These are phyloP conservation scores for Erysiphe pulchra DNA, from an alignment of 2,329 filamentous ascomycete genomes.

Conservation along the genomic window DNA sequence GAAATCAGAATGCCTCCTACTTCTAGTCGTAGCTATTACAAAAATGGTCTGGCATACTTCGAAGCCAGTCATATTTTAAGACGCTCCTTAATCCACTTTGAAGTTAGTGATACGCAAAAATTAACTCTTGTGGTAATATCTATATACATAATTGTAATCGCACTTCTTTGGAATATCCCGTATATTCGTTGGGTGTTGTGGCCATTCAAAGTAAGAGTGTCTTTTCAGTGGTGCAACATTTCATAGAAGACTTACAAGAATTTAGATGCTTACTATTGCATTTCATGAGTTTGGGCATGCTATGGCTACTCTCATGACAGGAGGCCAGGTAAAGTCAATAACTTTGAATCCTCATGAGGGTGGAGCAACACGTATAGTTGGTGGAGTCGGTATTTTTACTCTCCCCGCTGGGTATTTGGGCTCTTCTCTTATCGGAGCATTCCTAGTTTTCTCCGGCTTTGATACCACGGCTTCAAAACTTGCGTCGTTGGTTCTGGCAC, in stretches of 20 bases:
- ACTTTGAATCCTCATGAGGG: slow-evolving; percentile 51
- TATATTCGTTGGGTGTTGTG: slow-evolving; percentile 51
- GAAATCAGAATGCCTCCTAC: not conserved
- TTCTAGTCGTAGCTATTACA: too few relatives aligned
- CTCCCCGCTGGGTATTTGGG: slow-evolving; percentile 58
- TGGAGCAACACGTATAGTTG: slow-evolving; percentile 53
- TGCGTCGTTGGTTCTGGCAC: slow-evolving; percentile 46
- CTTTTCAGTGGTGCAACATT: not conserved
- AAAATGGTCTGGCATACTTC: too few relatives aligned
- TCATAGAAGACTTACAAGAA: slow-evolving; percentile 14
- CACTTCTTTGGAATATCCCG: slow-evolving; percentile 55
- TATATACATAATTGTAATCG: slow-evolving; percentile 47
- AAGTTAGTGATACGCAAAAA: slow-evolving; percentile 34
- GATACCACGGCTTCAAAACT: slow-evolving; percentile 60
- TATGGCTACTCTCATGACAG: slow-evolving; percentile 44
- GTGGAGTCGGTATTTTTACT: slow-evolving; percentile 43
- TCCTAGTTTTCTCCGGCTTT: slow-evolving; percentile 59
- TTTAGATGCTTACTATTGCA: slow-evolving; percentile 48
- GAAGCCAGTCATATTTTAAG: too few relatives aligned
- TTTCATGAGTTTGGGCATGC: slow-evolving; percentile 65
- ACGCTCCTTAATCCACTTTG: slow-evolving; percentile 1
- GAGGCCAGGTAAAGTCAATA: slow-evolving; percentile 49
- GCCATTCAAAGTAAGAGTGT: slow-evolving; percentile 43
- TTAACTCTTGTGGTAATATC: slow-evolving; percentile 47
- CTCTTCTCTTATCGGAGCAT: slow-evolving; percentile 48